These are phyloP conservation scores for Boechera stricta DNA, from an alignment of 345 rosid genomes.

Conservation along the genomic window DNA sequence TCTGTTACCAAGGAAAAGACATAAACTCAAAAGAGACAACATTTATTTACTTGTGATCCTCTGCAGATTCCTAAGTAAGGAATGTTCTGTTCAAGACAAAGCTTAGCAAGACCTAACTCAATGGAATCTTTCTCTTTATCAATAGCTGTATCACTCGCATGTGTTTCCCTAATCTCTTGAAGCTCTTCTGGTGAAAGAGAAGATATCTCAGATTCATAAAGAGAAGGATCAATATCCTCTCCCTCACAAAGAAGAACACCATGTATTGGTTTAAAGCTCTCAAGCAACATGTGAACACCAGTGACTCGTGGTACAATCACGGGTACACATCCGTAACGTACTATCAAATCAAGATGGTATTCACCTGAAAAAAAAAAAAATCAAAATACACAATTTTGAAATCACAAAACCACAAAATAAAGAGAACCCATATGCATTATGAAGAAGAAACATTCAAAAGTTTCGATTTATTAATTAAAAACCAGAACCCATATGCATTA, in stretches of 20 bases:
- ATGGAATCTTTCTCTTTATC: slow-evolving; percentile 88
- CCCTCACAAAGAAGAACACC: slow-evolving; percentile 79
- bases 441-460: background rate
- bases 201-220: slow-evolving; percentile 61
- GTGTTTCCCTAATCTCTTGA: slow-evolving; percentile 74
- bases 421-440: slow-evolving; percentile 13
- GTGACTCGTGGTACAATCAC: slow-evolving; percentile 70
- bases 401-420: background rate
- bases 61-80: slow-evolving; percentile 88
- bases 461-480: slow-evolving; percentile 7
- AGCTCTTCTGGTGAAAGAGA: slow-evolving; percentile 70
- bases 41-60: slow-evolving; percentile 56
- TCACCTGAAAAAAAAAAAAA: slow-evolving; percentile 50
- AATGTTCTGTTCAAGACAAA: slow-evolving; percentile 83
- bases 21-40: slow-evolving; percentile 13
- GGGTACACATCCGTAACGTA: slow-evolving; percentile 67
- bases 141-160: slow-evolving; percentile 75
- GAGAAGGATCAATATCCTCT: slow-evolving; percentile 76
- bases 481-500: slow-evolving; percentile 38
- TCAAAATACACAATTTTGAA: background rate
- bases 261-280: slow-evolving; percentile 75
- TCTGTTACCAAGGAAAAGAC: background rate
- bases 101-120: slow-evolving; percentile 76
- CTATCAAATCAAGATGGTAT: slow-evolving; percentile 70
- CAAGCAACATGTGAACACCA: slow-evolving; percentile 64